Percentiles rank a stretch among this genome's conserved stretches.
These are phyloP conservation scores for Erigeron philadelphicus DNA, from an alignment of 140 eudicot species.

Conservation along the genomic window DNA sequence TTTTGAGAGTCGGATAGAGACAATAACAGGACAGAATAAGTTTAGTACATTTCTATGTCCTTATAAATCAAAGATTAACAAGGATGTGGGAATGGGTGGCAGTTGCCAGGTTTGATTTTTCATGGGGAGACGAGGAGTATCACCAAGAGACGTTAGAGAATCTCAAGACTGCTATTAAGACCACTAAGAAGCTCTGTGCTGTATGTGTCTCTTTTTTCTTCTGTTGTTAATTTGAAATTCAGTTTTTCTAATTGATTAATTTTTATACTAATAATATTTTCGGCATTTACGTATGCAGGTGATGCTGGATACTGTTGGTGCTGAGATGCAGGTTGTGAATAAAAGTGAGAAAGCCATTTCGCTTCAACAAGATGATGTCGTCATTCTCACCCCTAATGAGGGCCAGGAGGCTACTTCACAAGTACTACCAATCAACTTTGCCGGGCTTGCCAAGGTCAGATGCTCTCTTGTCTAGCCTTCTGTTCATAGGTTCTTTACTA, in stretches of 20 bases:
- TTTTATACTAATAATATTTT: not conserved
- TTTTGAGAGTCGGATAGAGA: too few relatives aligned
- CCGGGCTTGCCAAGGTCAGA: slow-evolving; percentile 68
- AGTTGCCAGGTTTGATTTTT: slow-evolving; percentile 94
- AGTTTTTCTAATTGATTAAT: not conserved
- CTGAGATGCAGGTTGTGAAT: slow-evolving; percentile 82
- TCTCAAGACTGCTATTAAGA: slow-evolving; percentile 68
- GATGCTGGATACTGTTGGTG: slow-evolving; percentile 83
- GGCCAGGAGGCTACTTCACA: slow-evolving; percentile 69
- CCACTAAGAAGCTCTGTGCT: slow-evolving; percentile 83
- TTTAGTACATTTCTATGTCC: too few relatives aligned
- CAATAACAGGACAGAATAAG: too few relatives aligned
- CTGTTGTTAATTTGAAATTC: too few relatives aligned
- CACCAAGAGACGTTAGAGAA: slow-evolving; percentile 88
- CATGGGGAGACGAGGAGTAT: slow-evolving; percentile 70
- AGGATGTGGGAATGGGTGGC: slow-evolving; percentile 23
- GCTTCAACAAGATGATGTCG: slow-evolving; percentile 56
- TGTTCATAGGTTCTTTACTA: not conserved
- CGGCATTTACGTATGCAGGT: slow-evolving; percentile 40
- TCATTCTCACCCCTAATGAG: slow-evolving; percentile 63
- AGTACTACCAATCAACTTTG: slow-evolving; percentile 68
- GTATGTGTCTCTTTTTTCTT: slow-evolving; percentile 41
- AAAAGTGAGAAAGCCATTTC: slow-evolving; percentile 56
- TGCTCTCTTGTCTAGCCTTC: not conserved
- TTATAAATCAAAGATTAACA: not conserved